Conservation (phyloP, 768 basidiomycete genomes). For the Serpula lacrymans region DNA sequence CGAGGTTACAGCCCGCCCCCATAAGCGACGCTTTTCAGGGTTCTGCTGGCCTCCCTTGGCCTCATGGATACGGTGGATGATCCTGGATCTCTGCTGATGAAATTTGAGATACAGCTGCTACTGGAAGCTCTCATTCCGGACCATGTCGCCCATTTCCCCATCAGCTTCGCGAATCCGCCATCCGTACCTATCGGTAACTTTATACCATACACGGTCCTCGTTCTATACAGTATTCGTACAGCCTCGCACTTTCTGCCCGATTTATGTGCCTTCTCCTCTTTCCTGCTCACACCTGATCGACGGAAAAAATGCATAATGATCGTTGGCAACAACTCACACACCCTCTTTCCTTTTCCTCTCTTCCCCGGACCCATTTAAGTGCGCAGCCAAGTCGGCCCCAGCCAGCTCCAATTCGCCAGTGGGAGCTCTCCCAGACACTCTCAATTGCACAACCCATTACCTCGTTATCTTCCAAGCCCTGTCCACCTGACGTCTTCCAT, state of each 20-base stretch:
- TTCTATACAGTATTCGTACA: conserved; percentile 4
- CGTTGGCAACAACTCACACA: conserved; percentile 17
- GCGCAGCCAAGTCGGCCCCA: conserved; percentile 18
- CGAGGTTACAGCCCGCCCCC: conserved; percentile 16
- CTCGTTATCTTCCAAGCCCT: conserved; percentile 1
- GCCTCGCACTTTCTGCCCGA: neutral
- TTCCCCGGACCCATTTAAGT: conserved; percentile 1
- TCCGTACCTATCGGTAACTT: conserved; percentile 25
- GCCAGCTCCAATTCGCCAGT: conserved; percentile 7
- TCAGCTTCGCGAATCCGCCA: conserved; percentile 17
- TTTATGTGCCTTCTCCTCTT: conserved; percentile 5
- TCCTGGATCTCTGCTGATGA: conserved; percentile 18
- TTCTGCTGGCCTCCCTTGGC: conserved; percentile 8
- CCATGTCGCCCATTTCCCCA: no score
- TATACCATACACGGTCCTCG: conserved; percentile 17
- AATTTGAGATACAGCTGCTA: conserved; percentile 12
- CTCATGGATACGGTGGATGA: conserved; percentile 15
- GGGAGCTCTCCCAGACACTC: conserved; percentile 2
- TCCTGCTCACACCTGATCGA: conserved; percentile 5
- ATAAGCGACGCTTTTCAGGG: conserved; percentile 11
- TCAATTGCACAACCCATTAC: no score
- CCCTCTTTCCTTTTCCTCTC: conserved; percentile 6
- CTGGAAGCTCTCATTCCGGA: conserved; percentile 9
- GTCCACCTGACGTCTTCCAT: conserved; percentile 9
- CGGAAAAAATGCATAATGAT: conserved; percentile 5